phyloP scores from a whole-genome alignment of 805 yeast species.

The Metschnikowia koreensis region DNA sequence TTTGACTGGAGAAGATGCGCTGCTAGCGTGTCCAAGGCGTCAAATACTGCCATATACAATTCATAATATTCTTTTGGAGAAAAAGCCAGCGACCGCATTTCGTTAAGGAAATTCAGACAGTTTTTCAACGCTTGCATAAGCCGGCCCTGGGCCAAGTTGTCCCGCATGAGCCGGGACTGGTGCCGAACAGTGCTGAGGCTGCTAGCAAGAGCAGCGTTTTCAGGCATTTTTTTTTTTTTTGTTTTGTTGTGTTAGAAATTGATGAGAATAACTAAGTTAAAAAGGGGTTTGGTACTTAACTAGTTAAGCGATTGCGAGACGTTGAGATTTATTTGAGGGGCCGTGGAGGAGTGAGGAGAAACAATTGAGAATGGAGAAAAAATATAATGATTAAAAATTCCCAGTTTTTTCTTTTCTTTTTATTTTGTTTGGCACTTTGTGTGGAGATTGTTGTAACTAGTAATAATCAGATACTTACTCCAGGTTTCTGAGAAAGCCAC shows the following conservation, averaged over 20 bases:
- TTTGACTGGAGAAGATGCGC: constrained; percentile 65
- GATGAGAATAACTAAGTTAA: too few relatives aligned
- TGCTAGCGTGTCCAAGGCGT: constrained; percentile 70
- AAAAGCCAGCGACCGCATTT: constrained; percentile 69
- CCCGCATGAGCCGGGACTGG: constrained; percentile 74
- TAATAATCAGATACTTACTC: too few relatives aligned
- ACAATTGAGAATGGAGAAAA: too few relatives aligned
- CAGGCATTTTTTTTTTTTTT: constrained; percentile 7
- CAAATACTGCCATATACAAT: constrained; percentile 78
- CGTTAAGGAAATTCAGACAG: constrained; percentile 77
- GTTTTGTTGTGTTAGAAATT: background rate
- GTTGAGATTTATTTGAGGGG: too few relatives aligned
- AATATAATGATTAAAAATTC: too few relatives aligned
- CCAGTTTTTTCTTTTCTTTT: too few relatives aligned
- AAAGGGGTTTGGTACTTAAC: too few relatives aligned
- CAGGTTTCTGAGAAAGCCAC: too few relatives aligned
- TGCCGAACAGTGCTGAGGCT: constrained; percentile 51
- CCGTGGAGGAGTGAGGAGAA: too few relatives aligned
- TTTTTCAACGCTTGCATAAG: constrained; percentile 87
- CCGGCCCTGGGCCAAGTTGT: constrained; percentile 60
- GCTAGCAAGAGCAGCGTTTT: constrained; percentile 13
- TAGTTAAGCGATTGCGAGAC: too few relatives aligned
- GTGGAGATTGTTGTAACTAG: too few relatives aligned
- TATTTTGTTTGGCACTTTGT: too few relatives aligned
- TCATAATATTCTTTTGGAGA: constrained; percentile 94